Base-by-base conservation (phyloP, 257 asterid species). In the Solanum ahanhuiri region DNA sequence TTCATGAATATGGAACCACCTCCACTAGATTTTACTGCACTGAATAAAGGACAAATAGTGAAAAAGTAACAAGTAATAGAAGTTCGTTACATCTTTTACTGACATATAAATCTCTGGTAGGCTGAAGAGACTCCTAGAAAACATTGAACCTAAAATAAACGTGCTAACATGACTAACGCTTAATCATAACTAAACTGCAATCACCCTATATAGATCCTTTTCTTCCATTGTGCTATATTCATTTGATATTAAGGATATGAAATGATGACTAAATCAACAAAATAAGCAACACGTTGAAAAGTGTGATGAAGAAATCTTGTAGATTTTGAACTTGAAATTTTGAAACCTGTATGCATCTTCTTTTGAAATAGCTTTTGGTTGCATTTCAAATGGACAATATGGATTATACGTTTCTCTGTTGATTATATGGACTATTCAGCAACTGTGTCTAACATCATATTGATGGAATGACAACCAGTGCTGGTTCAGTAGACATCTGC, bases 401-500 rank as follows among this genome's bases (percentile, higher is more conserved):
- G 82, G 66, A 83, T 83, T 28, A 83, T 66, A 22, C 31, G 41
- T 83, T 20, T 69, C 82, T 18, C 31, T 69, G 51, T 85, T 43
- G 82, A 85, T 67, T 43, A 14, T 64, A 28, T 43, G 30, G 43
- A 34, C 43, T 18, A 33, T 67, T 70, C 28, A 14, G 33, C 48
- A 41, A 17, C 48, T 11, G 0, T 69, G 25, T 43, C 41, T 85
- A 41, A 70, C 1, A 75, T 37, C 33, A 51, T 73, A 83, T 43
- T 83, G 39, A 7, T 86, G 66, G 87, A 41, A 57, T 23, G 35
- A 76, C 72, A 23, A 87, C 71, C 85, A 87, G 91, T 45, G 83
- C 87, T 45, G 88, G 86, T 86, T 91, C 91, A 18, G 87, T 71
- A 60, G 92, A 90, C 23, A 82, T 87, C 57, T 90, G 92, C 70